Percentiles rank a stretch among this genome's conserved stretches.
Evolutionary conservation across 495 filamentous ascomycete genomes (phyloP).

Genomic region (Neurospora terricola): DNA sequence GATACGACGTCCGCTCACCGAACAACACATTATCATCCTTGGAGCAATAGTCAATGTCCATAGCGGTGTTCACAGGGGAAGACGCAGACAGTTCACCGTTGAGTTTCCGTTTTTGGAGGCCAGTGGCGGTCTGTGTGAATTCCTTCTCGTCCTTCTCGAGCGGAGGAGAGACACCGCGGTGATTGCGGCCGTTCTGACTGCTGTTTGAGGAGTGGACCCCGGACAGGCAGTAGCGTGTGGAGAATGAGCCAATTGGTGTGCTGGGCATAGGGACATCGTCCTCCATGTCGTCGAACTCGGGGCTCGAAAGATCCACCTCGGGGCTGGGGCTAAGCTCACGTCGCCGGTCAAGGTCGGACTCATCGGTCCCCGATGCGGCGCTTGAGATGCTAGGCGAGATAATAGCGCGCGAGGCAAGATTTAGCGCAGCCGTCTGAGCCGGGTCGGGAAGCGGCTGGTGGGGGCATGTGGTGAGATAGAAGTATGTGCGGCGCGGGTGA

Average conservation of each 20-base stretch:
- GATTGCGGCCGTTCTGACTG: conserved; percentile 39
- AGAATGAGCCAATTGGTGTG: conserved; percentile 50
- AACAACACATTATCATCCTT: conserved; percentile 39
- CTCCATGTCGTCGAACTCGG: conserved; percentile 71
- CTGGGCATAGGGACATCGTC: conserved; percentile 46
- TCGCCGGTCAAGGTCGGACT: conserved; percentile 60
- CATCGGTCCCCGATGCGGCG: conserved; percentile 54
- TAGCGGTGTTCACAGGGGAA: conserved; percentile 30
- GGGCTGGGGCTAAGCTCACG: conserved; percentile 76
- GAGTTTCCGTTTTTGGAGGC: conserved; percentile 66
- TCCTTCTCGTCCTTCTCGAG: conserved; percentile 94
- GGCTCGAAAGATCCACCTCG: conserved; percentile 83
- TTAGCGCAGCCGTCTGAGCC: conserved; percentile 31
- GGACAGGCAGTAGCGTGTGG: conserved; percentile 31
- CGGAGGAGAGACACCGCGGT: conserved; percentile 69
- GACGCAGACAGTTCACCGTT: conserved; percentile 37
- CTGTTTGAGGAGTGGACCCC: conserved; percentile 20
- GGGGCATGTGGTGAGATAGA: conserved; percentile 77
- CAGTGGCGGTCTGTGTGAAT: conserved; percentile 88
- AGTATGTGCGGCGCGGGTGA: conserved; percentile 92
- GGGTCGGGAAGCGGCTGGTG: conserved; percentile 76
- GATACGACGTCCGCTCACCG: conserved; percentile 32
- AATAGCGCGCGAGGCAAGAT: conserved; percentile 41
- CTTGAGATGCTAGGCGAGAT: conserved; percentile 83
- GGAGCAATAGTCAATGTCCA: conserved; percentile 42